phyloP scores from a whole-genome alignment of 1,284 basidiomycete genomes.

The Agroathelia rolfsii region DNA sequence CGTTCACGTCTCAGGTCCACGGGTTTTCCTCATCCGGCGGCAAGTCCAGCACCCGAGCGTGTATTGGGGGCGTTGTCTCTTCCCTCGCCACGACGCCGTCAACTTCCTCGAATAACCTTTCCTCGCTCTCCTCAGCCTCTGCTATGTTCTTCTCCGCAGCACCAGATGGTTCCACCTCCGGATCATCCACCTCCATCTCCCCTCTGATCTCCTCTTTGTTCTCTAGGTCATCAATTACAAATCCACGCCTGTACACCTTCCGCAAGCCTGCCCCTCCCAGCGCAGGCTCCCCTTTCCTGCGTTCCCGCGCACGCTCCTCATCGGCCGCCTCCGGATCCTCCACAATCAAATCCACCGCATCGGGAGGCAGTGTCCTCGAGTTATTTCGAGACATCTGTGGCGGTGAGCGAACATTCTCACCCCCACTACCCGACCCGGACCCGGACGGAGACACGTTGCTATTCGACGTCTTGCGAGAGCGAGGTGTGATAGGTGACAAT shows the following conservation, averaged over 20 bases:
- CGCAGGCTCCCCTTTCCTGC: slow-evolving; percentile 44
- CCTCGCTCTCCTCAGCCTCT: slow-evolving; percentile 19
- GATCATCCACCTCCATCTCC: slow-evolving; percentile 25
- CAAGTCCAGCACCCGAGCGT: too few relatives aligned
- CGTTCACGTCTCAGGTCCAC: too few relatives aligned
- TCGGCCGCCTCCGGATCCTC: slow-evolving; percentile 46
- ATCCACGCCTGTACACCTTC: slow-evolving; percentile 45
- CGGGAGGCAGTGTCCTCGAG: slow-evolving; percentile 40
- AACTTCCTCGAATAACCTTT: slow-evolving; percentile 21
- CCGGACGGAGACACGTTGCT: too few relatives aligned
- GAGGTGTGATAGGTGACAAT: slow-evolving; percentile 2
- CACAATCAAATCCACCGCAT: slow-evolving; percentile 73
- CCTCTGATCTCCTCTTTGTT: slow-evolving; percentile 28
- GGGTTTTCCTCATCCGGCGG: slow-evolving; percentile 5
- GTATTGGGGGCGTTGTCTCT: too few relatives aligned
- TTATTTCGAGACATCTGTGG: slow-evolving; percentile 26
- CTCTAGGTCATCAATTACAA: slow-evolving; percentile 33
- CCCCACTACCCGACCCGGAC: too few relatives aligned
- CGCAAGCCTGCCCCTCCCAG: slow-evolving; percentile 29
- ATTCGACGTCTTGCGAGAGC: background rate
- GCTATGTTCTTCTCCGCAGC: slow-evolving; percentile 16
- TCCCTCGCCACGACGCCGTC: slow-evolving; percentile 10
- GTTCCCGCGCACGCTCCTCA: slow-evolving; percentile 37
- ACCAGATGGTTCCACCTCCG: slow-evolving; percentile 12
- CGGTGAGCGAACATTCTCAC: too few relatives aligned